phyloP scores from a whole-genome alignment of 2,329 filamentous ascomycete genomes.

The Arthrobotrys conoides region DNA sequence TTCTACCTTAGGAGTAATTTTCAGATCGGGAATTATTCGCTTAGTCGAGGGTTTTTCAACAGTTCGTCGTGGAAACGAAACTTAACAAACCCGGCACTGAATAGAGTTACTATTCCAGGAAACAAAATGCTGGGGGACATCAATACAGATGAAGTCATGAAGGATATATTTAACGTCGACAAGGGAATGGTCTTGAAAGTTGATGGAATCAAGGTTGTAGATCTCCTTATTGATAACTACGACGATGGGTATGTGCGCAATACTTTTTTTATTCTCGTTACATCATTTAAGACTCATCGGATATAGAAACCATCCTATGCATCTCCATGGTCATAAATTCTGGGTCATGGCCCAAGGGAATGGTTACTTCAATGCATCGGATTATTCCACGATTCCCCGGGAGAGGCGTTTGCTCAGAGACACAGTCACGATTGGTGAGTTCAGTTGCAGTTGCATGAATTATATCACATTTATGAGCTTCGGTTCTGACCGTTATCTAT shows the following conservation, averaged over 20 bases:
- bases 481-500: conserved; percentile 41
- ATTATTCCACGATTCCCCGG: conserved; percentile 54
- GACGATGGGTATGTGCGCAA: conserved; percentile 69
- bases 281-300: background rate
- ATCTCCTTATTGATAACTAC: conserved; percentile 82
- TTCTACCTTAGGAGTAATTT: conserved; percentile 73
- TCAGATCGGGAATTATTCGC: conserved; percentile 73
- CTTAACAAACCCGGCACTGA: conserved; percentile 65
- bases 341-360: conserved; percentile 69
- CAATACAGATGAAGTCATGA: conserved; percentile 70
- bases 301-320: conserved; percentile 77
- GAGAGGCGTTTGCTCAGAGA: conserved; percentile 59
- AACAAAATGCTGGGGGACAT: background rate
- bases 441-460: conserved; percentile 37
- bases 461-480: conserved; percentile 42
- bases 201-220: conserved; percentile 73
- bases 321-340: conserved; percentile 83
- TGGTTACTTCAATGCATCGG: conserved; percentile 62
- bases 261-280: background rate
- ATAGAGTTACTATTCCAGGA: conserved; percentile 17
- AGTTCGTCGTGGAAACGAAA: conserved; percentile 71
- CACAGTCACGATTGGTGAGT: conserved; percentile 61
- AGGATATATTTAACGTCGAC: conserved; percentile 66
- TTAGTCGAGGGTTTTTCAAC: conserved; percentile 75
- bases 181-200: conserved; percentile 64